Evolutionary conservation across 1,284 basidiomycete genomes (phyloP).

Genomic region (Cryptococcus sp.): DNA sequence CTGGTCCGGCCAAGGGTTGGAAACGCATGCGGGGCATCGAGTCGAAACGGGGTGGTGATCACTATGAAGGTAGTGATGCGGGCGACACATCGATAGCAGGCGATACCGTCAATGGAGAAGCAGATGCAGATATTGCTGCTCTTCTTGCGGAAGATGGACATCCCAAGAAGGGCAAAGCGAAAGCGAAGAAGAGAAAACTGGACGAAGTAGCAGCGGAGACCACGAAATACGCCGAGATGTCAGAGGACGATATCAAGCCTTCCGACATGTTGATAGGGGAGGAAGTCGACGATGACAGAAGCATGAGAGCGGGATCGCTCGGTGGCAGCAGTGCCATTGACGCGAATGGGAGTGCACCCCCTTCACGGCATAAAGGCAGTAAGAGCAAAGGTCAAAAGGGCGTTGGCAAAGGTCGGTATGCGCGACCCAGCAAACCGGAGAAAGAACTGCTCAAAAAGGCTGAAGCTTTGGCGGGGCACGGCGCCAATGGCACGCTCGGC

Average conservation of each 20-base stretch:
- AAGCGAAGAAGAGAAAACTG: constrained; percentile 25
- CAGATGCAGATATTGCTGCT: constrained; percentile 48
- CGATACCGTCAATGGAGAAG: constrained; percentile 28
- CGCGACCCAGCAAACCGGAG: constrained; percentile 34
- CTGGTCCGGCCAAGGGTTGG: constrained; percentile 52
- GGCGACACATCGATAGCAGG: constrained; percentile 26
- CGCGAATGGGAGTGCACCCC: neutral
- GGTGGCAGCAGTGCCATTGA: constrained; percentile 17
- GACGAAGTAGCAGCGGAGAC: constrained; percentile 12
- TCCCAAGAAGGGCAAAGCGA: constrained; percentile 19
- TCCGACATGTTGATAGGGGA: constrained; percentile 11
- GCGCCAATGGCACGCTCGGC: neutral
- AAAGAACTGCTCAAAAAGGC: constrained; percentile 29
- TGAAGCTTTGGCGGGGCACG: constrained; percentile 11
- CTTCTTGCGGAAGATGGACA: constrained; percentile 26
- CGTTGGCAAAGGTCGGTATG: constrained; percentile 44
- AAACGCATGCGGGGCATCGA: constrained; percentile 35
- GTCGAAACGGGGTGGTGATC: constrained; percentile 15
- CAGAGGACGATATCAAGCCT: constrained; percentile 19
- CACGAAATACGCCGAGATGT: constrained; percentile 17
- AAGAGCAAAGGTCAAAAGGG: constrained; percentile 38
- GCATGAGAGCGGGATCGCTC: constrained; percentile 8
- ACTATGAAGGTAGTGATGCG: constrained; percentile 24
- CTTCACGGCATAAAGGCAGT: constrained; percentile 19
- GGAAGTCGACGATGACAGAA: constrained; percentile 11